Conservation (phyloP, 2,329 filamentous ascomycete species). For the Metarhizium brunneum region DNA sequence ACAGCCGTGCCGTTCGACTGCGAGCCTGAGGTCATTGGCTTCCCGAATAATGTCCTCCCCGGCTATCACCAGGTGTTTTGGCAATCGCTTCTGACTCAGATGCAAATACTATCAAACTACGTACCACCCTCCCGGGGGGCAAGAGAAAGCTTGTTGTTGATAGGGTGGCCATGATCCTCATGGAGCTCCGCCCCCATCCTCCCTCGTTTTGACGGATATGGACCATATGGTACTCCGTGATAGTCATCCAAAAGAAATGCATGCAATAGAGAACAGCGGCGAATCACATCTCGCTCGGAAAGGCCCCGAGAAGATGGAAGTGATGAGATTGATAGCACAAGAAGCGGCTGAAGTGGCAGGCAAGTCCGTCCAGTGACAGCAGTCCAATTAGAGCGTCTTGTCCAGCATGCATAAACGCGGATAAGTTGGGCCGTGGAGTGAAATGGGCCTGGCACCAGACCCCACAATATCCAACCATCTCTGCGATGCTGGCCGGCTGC, state of each 20-base stretch:
- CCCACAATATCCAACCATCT: background rate
- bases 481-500: no score
- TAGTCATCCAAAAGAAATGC: no score
- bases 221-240: no score
- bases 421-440: background rate
- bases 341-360: background rate
- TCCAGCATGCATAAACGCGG: no score
- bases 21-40: background rate
- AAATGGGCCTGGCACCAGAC: background rate
- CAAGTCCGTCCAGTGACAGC: background rate
- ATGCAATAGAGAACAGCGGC: background rate
- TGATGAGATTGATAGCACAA: background rate
- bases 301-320: background rate
- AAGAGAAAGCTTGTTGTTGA: no score
- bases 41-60: background rate
- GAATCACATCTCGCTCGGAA: background rate
- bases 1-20: background rate
- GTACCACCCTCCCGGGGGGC: no score
- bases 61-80: no score
- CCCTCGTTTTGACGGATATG: no score
- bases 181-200: no score
- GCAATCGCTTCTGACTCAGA: no score
- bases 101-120: no score
- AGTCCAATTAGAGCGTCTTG: background rate
- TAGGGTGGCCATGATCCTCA: no score